Evolutionary conservation across 2,329 filamentous ascomycete species (phyloP), one percentile per base, ranked within the genome.

Genomic region (Mycogone perniciosa): DNA sequence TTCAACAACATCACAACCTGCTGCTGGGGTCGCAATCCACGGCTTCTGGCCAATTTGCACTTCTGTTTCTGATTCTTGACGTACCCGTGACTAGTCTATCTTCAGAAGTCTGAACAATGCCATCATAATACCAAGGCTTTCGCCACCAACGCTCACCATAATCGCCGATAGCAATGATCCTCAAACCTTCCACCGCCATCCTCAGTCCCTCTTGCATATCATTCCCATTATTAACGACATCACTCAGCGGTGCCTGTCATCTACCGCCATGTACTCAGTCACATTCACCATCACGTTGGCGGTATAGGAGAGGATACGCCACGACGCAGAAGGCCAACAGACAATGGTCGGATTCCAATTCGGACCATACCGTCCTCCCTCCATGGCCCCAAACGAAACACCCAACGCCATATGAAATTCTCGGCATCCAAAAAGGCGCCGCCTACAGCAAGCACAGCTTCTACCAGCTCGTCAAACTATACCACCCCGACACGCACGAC

Each of bases 381-480:
- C 56, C 61, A 34, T 82, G 80, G 80, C 79, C 80, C 2, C 63
- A 65, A 5, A 63, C 65, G 5, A 54, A 63, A 20, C 63, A 75
- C 38, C 88, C 88, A 1, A 92, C 91, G 0, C 93, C 93, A 1
- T 97, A 99, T 71, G 88, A 97, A 62, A 88, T 99, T 64, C 84
- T 97, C 62, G 75, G 79, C 54, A 67, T 73, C 44, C 61, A 67
- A 48, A 79, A 72, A 59, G 73, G 74, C 51, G 82, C 81, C 10
- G 79, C 82, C 2, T 97, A 99, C 68, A 85, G 81, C 55, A 97
- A 99, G 69, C 72, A 77, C 40, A 82, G 82, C 53, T 99, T 90
- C 76, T 93, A 95, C 68, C 80, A 92, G 63, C 81, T 99, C 47
- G 93, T 95, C 52, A 99, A 97, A 73, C 76, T 95, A 43, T 99